A percentile compares a stretch with the other conserved stretches of the same genome.
Evolutionary conservation across 139 green algal species (phyloP).

Genomic region (Tetraselmis striata): DNA sequence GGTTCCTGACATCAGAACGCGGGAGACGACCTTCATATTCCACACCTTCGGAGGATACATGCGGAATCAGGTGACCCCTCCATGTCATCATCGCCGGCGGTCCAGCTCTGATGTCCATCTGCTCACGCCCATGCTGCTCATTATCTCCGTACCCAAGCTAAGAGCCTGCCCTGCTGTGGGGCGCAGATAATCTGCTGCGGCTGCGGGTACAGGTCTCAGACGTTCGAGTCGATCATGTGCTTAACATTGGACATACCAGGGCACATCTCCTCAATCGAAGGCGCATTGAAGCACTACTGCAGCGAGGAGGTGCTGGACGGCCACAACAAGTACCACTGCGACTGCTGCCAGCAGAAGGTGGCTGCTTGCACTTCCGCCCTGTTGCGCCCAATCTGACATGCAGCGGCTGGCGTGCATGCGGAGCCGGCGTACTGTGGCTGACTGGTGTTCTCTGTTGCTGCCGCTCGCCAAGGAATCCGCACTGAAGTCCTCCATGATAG

Average conservation of each 20-base stretch:
- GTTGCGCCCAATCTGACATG: slow-evolving; percentile 15
- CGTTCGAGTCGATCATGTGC: slow-evolving; percentile 18
- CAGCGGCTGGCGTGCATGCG: slow-evolving; percentile 14
- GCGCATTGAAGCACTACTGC: slow-evolving; percentile 19
- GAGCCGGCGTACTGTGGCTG: slow-evolving; percentile 9
- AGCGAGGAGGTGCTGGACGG: slow-evolving; percentile 54
- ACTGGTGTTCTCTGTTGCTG: not conserved
- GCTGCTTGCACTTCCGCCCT: not conserved
- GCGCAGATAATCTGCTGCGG: not conserved
- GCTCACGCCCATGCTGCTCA: no score
- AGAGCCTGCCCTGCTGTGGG: no score
- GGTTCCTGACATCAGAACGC: slow-evolving; percentile 31
- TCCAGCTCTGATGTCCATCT: no score
- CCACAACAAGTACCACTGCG: slow-evolving; percentile 57
- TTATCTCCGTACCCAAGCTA: no score
- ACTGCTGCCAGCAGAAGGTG: slow-evolving; percentile 35
- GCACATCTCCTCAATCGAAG: slow-evolving; percentile 22
- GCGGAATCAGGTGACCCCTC: slow-evolving; percentile 33
- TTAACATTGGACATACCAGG: slow-evolving; percentile 27
- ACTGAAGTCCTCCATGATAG: slow-evolving; percentile 27
- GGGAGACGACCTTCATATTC: slow-evolving; percentile 57
- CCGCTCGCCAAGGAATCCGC: no score
- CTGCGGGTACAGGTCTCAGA: slow-evolving; percentile 11
- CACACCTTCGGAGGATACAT: slow-evolving; percentile 58
- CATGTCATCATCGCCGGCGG: not conserved